Evolutionary conservation across 805 yeast genomes (phyloP), one percentile per base, ranked within the genome.

Genomic region (Babjeviella inositovora): DNA sequence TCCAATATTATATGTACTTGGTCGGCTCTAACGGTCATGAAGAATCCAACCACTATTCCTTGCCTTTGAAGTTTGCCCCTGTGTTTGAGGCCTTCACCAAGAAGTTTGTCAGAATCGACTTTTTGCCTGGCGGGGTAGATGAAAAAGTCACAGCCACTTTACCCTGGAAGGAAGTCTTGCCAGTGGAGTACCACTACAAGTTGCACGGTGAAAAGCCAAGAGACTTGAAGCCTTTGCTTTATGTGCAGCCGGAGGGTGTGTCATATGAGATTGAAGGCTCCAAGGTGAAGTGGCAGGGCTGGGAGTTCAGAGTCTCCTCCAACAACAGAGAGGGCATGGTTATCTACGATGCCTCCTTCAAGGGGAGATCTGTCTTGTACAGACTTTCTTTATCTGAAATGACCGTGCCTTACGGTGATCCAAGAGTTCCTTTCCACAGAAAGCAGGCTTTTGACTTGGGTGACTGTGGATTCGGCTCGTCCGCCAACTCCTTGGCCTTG

Each of bases 401-500:
- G 92, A 76, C 87, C 19, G 92, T 79, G 32, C 90, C 90, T 16
- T 77, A 79, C 41, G 85, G 81, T 45, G 87, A 77, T 45, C 82
- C 85, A 39, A 62, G 87, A 49, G 70, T 71, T 21, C 90, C 90
- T 32, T 72, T 61, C 54, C 84, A 75, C 51, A 66, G 87, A 62
- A 77, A 79, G 54, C 85, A 75, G 55, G 90, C 90, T 16, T 77
- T 77, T 35, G 90, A 77, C 48, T 59, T 77, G 41, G 90, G 90
- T 45, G 90, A 79, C 48, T 67, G 76, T 54, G 90, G 92, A 11
- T 76, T 76, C 32, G 90, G 90, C 48, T 64, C 57, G 32, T 63
- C 58, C 31, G 84, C 77, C 32, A 74, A 77, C 53, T 61, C 64
- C 23, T 58, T 77, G 39, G 57, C 50, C 23, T 58, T 76, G 31